Conservation (phyloP, 805 yeast genomes). For the Pichia occidentalis region DNA sequence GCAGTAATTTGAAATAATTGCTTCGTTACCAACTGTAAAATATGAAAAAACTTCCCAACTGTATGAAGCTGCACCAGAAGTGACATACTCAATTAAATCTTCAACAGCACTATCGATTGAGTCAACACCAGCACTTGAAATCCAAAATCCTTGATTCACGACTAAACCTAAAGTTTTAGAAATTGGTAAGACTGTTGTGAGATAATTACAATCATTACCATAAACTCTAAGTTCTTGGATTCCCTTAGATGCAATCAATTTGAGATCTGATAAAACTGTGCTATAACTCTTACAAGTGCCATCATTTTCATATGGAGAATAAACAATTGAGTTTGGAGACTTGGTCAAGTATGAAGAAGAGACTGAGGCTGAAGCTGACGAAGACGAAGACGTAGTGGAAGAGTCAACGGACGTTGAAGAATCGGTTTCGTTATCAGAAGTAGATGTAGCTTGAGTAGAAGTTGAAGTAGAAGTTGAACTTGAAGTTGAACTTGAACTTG, state of each 20-base stretch:
- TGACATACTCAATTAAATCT: slow-evolving; percentile 42
- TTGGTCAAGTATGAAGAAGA: slow-evolving; percentile 26
- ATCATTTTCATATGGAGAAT: slow-evolving; percentile 71
- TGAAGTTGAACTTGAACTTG: slow-evolving; percentile 16
- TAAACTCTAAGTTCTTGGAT: slow-evolving; percentile 67
- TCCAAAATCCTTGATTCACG: slow-evolving; percentile 87
- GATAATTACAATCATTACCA: slow-evolving; percentile 79
- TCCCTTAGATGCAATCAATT: slow-evolving; percentile 51
- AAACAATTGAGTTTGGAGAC: slow-evolving; percentile 55
- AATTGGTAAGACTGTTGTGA: slow-evolving; percentile 58
- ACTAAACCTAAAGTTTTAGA: slow-evolving; percentile 54
- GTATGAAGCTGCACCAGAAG: slow-evolving; percentile 34
- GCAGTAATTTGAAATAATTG: slow-evolving; percentile 56
- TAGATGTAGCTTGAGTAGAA: slow-evolving; percentile 20
- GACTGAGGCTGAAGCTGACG: slow-evolving; percentile 31
- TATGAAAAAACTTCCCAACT: slow-evolving; percentile 71
- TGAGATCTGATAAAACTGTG: slow-evolving; percentile 53
- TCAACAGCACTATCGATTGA: slow-evolving; percentile 58
- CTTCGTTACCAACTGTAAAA: slow-evolving; percentile 87
- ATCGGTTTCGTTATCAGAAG: slow-evolving; percentile 24
- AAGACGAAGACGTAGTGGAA: slow-evolving; percentile 22
- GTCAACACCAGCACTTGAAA: slow-evolving; percentile 54
- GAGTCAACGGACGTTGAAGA: slow-evolving; percentile 16
- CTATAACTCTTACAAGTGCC: slow-evolving; percentile 57
- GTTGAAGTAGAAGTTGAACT: slow-evolving; percentile 20